Conservation (phyloP, 805 yeast genomes). For the Citeromyces nyonsensis region DNA sequence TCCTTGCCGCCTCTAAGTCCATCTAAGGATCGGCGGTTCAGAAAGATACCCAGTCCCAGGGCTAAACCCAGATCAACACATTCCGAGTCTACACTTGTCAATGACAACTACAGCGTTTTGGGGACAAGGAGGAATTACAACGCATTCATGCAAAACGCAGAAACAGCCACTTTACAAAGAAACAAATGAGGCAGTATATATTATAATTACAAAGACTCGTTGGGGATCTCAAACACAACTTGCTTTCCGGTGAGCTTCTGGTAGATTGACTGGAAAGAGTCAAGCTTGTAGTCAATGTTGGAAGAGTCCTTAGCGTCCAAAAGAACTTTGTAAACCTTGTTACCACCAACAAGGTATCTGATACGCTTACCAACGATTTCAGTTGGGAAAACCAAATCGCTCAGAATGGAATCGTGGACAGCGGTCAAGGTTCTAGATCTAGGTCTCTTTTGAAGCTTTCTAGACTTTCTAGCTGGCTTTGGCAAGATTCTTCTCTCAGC, state of each 20-base stretch:
- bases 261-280: constrained; percentile 98
- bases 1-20: no score
- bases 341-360: constrained; percentile 97
- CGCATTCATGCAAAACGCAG: constrained; percentile 3
- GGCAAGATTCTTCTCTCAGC: constrained; percentile 99
- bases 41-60: no score
- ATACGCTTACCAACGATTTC: constrained; percentile 98
- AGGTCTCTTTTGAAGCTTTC: constrained; percentile 97
- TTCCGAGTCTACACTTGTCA: background rate
- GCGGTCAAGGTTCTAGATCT: constrained; percentile 98
- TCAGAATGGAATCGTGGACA: constrained; percentile 96
- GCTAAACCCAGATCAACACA: no score
- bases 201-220: constrained; percentile 24
- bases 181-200: background rate
- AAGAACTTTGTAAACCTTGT: constrained; percentile 94
- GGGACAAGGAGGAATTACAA: constrained; percentile 3
- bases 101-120: background rate
- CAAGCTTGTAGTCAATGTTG: constrained; percentile 95
- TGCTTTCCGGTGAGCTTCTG: constrained; percentile 98
- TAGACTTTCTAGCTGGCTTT: constrained; percentile 93
- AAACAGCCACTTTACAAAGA: background rate
- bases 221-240: constrained; percentile 92
- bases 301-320: constrained; percentile 96
- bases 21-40: no score
- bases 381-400: constrained; percentile 99